Base-by-base conservation (phyloP, 2,329 filamentous ascomycete genomes). In the Beauveria medogensis region DNA sequence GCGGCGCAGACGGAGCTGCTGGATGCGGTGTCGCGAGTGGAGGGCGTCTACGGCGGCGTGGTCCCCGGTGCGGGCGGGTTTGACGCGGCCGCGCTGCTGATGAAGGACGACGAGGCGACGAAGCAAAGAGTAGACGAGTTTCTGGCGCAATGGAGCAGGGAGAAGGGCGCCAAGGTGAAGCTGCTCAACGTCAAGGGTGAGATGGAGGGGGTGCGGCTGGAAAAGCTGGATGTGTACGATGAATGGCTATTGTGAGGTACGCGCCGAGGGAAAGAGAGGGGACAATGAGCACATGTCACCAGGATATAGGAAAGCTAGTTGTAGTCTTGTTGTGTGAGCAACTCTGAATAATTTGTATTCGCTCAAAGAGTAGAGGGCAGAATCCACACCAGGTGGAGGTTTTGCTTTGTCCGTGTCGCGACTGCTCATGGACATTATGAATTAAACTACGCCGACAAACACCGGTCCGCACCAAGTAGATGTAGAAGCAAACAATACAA, bases 21-120 rank as follows among this genome's bases (percentile, higher is more conserved):
- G 41, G 89, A 99, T 74, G 89, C 86, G 10, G 80, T 93, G 61
- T 82, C 75, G n/a, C 69, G 67, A 4, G 76, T 97, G 1, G 81
- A 88, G 0, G 94, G 93, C 6, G 92, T 97, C 3, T 84, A 92
- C 65, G 92, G 92, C 0, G 94, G 92, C 0, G 91, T 97, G 0
- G 94, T 97, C 0, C 94, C 94, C 0, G 94, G 94, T 0, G 94
- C 94, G 0, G 94, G 94, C 10, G 94, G 94, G 0, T 97, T 90
- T 69, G 94, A 99, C 77, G 94, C 94, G 1, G 81, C 96, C 60
- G 89, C 88, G 1, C 73, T 99, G 63, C 73, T 99, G 62, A 84
- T 96, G 65, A 81, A 82, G 68, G 90, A 97, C 67, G 85, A 89
- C 58, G 80, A 79, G 41, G 81, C 80, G 54, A 90, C 90, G 1